Percentiles rank a stretch among this genome's conserved stretches.
phyloP scores from a whole-genome alignment of 1,284 basidiomycete species.

The Meira nashicola region DNA sequence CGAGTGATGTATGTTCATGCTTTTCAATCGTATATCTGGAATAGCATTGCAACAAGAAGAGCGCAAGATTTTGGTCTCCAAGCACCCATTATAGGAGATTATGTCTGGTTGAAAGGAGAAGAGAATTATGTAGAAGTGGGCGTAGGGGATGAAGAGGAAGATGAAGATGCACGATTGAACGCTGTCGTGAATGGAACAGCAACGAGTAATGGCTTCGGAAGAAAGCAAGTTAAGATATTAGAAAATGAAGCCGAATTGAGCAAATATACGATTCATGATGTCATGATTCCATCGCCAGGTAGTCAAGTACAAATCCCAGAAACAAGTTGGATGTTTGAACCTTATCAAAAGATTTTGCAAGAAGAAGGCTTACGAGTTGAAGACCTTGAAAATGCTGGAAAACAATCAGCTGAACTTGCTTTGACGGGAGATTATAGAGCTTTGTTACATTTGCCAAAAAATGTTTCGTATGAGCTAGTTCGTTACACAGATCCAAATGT shows the following conservation, averaged over 20 bases:
- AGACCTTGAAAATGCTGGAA: conserved; percentile 41
- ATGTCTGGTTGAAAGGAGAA: conserved; percentile 24
- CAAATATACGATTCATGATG: conserved; percentile 81
- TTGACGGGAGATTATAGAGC: conserved; percentile 87
- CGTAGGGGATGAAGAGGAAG: conserved; percentile 56
- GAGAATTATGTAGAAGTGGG: conserved; percentile 49
- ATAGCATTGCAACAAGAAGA: conserved; percentile 86
- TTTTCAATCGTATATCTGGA: conserved; percentile 99
- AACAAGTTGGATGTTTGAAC: conserved; percentile 71
- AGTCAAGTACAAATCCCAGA: conserved; percentile 79
- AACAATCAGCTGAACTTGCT: conserved; percentile 64
- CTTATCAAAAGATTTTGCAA: conserved; percentile 73
- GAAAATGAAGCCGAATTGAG: conserved; percentile 61
- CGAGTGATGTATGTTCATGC: conserved; percentile 97
- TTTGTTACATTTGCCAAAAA: conserved; percentile 76
- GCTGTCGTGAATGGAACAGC: conserved; percentile 11
- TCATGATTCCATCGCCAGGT: conserved; percentile 91
- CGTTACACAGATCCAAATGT: conserved; percentile 90
- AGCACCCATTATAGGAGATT: conserved; percentile 74
- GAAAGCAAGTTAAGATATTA: conserved; percentile 64
- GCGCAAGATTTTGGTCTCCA: conserved; percentile 72
- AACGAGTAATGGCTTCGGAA: not conserved
- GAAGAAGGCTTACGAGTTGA: conserved; percentile 84
- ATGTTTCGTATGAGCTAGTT: conserved; percentile 72
- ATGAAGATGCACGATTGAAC: conserved; percentile 30